These are phyloP conservation scores for Penicillium cinerascens DNA, from an alignment of 495 filamentous ascomycete species.

Conservation along the genomic window DNA sequence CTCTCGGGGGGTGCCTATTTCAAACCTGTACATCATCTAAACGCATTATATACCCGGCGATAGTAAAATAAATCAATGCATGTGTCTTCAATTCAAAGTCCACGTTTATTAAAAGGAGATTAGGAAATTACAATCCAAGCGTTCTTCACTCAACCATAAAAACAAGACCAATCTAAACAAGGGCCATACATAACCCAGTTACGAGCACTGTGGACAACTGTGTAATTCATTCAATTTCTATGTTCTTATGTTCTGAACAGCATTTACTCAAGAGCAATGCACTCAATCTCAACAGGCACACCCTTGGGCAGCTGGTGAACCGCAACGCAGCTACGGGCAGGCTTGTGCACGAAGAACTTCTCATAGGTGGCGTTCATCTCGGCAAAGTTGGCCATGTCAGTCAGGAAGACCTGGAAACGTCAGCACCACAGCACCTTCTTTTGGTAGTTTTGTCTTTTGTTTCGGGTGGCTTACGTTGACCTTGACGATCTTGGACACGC, in stretches of 20 bases:
- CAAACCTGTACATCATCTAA: conserved; percentile 73
- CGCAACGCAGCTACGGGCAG: conserved; percentile 88
- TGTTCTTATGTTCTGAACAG: not conserved
- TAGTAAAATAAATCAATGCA: not conserved
- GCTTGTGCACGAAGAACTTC: conserved; percentile 84
- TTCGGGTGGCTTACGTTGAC: conserved; percentile 44
- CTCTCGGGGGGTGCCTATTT: conserved; percentile 74
- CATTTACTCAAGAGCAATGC: conserved; percentile 58
- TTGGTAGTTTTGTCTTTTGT: not conserved
- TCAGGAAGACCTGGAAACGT: conserved; percentile 63
- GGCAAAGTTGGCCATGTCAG: conserved; percentile 80
- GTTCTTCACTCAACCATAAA: too few relatives aligned
- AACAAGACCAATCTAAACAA: too few relatives aligned
- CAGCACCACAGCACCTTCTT: not conserved
- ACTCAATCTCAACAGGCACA: conserved; percentile 91
- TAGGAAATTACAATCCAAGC: too few relatives aligned
- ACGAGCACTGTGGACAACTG: not conserved
- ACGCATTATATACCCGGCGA: conserved; percentile 10
- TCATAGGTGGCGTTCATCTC: conserved; percentile 88
- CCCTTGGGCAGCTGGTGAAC: conserved; percentile 87
- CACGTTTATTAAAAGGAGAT: too few relatives aligned
- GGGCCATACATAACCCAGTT: not conserved
- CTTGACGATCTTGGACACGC: conserved; percentile 73
- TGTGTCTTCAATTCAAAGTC: not conserved
- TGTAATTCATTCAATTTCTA: not conserved